These are phyloP conservation scores for Nitzschia sp. DNA, from an alignment of 108 stramenopile species.

Conservation along the genomic window DNA sequence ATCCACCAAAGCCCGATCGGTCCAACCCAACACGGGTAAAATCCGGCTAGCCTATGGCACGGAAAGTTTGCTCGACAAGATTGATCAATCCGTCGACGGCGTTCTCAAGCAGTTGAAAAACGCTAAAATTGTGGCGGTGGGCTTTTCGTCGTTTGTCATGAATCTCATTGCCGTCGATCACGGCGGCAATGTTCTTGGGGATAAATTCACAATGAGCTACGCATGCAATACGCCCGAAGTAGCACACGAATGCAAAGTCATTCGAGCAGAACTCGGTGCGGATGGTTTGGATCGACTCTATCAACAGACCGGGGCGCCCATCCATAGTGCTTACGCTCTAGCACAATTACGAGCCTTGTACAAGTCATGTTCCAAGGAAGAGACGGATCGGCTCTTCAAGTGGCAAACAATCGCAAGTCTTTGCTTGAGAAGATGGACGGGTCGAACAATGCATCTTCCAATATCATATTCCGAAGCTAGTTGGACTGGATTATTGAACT, in stretches of 20 bases:
- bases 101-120: constrained; percentile 36
- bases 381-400: constrained; percentile 14
- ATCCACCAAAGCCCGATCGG: constrained; percentile 25
- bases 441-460: constrained; percentile 36
- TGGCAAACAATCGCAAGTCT: constrained; percentile 75
- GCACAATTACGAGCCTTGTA: constrained; percentile 72
- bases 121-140: constrained; percentile 52
- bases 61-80: constrained; percentile 44
- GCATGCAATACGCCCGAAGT: constrained; percentile 73
- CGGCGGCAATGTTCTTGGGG: constrained; percentile 43
- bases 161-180: constrained; percentile 70
- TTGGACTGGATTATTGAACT: constrained; percentile 85
- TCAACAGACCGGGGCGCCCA: constrained; percentile 70
- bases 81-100: constrained; percentile 66
- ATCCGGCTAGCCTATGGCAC: constrained; percentile 25
- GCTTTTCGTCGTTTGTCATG: constrained; percentile 87
- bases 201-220: constrained; percentile 67
- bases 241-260: constrained; percentile 47
- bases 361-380: constrained; percentile 14
- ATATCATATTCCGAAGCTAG: constrained; percentile 86
- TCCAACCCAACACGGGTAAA: constrained; percentile 57
- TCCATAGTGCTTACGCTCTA: constrained; percentile 79
- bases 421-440: constrained; percentile 71
- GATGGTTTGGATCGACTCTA: constrained; percentile 43
- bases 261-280: constrained; percentile 19